Evolutionary conservation across 352 stramenopile genomes (phyloP).

Genomic region (Globisporangium okanoganense): DNA sequence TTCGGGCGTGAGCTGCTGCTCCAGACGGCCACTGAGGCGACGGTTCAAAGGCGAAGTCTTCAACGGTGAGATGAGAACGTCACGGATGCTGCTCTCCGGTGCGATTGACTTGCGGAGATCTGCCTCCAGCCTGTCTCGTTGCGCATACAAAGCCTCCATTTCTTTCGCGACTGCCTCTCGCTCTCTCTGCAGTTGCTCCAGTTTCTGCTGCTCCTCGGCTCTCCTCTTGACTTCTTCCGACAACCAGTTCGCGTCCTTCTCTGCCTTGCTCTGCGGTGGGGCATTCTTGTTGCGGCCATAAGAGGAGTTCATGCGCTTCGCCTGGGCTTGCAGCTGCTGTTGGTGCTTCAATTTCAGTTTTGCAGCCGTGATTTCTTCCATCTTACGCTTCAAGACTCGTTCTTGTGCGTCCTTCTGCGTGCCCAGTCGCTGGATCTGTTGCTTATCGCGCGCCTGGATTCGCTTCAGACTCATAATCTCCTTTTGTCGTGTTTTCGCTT

Average conservation of each 20-base stretch:
- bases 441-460: constrained; percentile 77
- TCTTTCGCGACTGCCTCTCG: constrained; percentile 70
- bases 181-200: constrained; percentile 81
- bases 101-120: constrained; percentile 66
- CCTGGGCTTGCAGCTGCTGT: constrained; percentile 67
- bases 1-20: constrained; percentile 65
- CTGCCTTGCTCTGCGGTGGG: constrained; percentile 22
- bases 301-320: constrained; percentile 55
- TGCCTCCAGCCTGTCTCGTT: constrained; percentile 65
- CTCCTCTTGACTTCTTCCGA: constrained; percentile 80
- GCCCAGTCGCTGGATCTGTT: constrained; percentile 77
- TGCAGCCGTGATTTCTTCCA: constrained; percentile 78
- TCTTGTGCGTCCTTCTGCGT: constrained; percentile 84
- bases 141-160: constrained; percentile 76
- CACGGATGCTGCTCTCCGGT: constrained; percentile 61
- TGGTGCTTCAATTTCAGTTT: constrained; percentile 85
- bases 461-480: constrained; percentile 83
- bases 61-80: constrained; percentile 75
- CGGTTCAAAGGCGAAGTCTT: constrained; percentile 40
- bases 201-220: constrained; percentile 79
- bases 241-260: constrained; percentile 76
- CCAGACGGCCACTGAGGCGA: constrained; percentile 37
- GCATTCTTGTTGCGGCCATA: constrained; percentile 51
- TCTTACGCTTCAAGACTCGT: constrained; percentile 83
- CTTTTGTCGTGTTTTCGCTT: constrained; percentile 67